Evolutionary conservation across 148 eudicot species (phyloP).

Genomic region (Diospyros kaki): DNA sequence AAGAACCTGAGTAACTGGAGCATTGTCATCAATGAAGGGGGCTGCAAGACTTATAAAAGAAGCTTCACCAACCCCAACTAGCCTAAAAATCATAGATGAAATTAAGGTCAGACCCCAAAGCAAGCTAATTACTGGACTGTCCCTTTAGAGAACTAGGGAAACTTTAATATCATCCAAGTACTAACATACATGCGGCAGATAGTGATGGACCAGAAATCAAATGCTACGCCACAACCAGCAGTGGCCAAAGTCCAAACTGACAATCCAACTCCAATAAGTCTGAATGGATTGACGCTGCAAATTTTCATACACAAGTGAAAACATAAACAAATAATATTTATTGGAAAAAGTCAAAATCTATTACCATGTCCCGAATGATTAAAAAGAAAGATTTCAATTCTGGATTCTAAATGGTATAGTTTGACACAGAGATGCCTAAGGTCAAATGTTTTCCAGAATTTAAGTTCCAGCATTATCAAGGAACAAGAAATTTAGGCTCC

Average conservation of each 20-base stretch:
- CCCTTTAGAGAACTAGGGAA: too few relatives aligned
- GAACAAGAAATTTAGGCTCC: not conserved
- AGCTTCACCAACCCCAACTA: conserved; percentile 99
- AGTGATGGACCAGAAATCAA: conserved; percentile 81
- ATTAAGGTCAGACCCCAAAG: not conserved
- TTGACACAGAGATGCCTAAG: not conserved
- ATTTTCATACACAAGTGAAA: conserved; percentile 18
- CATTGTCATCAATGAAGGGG: conserved; percentile 95
- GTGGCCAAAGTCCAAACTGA: conserved; percentile 82
- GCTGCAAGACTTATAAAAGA: conserved; percentile 99
- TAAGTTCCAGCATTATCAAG: conserved; percentile 7
- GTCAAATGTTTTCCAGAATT: conserved; percentile 2
- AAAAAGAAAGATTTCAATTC: not conserved
- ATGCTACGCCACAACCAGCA: conserved; percentile 76
- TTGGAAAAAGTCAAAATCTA: conserved; percentile 1
- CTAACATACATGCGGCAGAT: conserved; percentile 75
- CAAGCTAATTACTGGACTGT: too few relatives aligned
- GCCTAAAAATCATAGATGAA: conserved; percentile 39
- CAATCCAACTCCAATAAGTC: conserved; percentile 93
- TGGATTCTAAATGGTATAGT: not conserved
- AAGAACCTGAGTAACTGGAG: conserved; percentile 78
- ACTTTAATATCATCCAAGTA: not conserved
- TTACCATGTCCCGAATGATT: not conserved
- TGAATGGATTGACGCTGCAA: conserved; percentile 90
- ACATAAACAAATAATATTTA: not conserved